Percentiles rank a stretch among this genome's conserved stretches.
These are phyloP conservation scores for Tolypocladium ophioglossoides DNA, from an alignment of 2,329 filamentous ascomycete genomes.

Conservation along the genomic window DNA sequence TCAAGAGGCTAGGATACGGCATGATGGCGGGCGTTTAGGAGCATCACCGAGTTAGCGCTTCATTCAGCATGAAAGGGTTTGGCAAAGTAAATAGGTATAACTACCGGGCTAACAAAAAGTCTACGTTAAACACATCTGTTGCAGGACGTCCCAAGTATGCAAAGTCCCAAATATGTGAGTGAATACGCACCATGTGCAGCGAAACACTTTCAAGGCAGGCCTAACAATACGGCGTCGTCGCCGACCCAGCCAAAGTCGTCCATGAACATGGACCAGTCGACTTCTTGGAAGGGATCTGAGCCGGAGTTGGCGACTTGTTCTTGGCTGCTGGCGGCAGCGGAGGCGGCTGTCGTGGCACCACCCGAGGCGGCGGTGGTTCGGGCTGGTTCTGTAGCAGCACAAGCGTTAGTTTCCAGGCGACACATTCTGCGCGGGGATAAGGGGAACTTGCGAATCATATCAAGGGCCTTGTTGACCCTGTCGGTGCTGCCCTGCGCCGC, in stretches of 20 bases:
- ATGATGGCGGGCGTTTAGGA: background rate
- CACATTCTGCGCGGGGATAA: background rate
- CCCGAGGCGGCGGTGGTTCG: background rate
- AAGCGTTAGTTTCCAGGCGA: too few species aligned
- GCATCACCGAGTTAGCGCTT: background rate
- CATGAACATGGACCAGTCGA: slow-evolving; percentile 40
- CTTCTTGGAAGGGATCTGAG: slow-evolving; percentile 28
- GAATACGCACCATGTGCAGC: background rate
- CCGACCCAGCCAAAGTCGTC: slow-evolving; percentile 37
- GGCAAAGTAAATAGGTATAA: background rate
- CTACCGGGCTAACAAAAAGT: background rate
- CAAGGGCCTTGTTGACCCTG: slow-evolving; percentile 17
- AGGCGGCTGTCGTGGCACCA: background rate
- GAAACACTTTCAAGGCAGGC: slow-evolving; percentile 11
- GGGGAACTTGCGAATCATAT: slow-evolving; percentile 19
- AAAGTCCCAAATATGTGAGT: background rate
- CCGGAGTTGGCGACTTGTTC: slow-evolving; percentile 10
- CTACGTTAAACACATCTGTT: background rate
- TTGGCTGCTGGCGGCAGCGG: slow-evolving; percentile 2
- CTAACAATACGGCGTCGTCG: slow-evolving; percentile 18
- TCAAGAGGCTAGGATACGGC: background rate
- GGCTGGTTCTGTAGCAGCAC: background rate
- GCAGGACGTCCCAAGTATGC: background rate
- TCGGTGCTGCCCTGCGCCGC: slow-evolving; percentile 22
- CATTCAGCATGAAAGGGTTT: background rate